Conservation (phyloP, 768 basidiomycete genomes). For the Suillus luteus region DNA sequence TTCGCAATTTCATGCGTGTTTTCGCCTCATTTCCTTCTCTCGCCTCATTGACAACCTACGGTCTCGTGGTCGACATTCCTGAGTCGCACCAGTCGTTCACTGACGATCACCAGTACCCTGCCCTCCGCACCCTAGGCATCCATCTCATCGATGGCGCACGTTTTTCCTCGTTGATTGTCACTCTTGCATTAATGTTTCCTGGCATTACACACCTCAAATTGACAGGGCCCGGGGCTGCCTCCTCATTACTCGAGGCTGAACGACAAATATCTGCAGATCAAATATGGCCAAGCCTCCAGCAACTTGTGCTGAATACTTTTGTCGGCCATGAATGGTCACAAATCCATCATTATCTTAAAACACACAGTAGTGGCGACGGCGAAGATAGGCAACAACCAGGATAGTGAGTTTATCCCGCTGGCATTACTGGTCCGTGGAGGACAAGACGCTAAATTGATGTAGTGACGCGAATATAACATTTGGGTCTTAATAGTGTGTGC, state of each 20-base stretch:
- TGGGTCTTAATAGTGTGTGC: neutral
- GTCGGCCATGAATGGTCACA: neutral
- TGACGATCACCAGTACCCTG: neutral
- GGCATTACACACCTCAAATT: neutral
- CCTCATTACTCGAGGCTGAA: conserved; percentile 1
- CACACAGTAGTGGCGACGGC: neutral
- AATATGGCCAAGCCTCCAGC: neutral
- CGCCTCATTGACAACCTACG: neutral
- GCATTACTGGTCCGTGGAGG: neutral
- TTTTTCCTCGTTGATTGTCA: neutral
- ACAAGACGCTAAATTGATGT: neutral
- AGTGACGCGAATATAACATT: neutral
- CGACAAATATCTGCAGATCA: neutral
- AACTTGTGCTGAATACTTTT: neutral
- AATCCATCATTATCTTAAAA: neutral
- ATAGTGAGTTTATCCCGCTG: neutral
- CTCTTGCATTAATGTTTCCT: neutral
- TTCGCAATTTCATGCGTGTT: neutral
- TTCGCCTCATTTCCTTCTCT: neutral
- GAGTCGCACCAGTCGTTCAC: neutral
- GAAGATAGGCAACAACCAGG: neutral
- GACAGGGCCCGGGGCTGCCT: neutral
- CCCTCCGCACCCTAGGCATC: neutral
- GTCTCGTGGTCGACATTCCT: neutral
- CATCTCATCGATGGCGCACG: neutral